Evolutionary conservation across 1,284 basidiomycete species (phyloP).

Genomic region (Erythrobasidium hasegawianum): DNA sequence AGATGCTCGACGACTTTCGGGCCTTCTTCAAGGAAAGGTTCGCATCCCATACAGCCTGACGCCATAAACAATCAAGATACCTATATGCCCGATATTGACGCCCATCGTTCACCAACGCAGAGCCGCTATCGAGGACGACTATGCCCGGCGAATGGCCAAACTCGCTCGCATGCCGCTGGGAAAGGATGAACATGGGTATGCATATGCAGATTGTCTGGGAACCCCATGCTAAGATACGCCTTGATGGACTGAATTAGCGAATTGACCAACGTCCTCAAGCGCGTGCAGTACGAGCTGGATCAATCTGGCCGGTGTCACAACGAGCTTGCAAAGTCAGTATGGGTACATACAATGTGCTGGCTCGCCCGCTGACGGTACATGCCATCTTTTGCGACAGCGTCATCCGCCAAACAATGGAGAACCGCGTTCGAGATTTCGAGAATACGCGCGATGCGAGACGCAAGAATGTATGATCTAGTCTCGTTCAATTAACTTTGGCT

Average conservation of each 20-base stretch:
- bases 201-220: neutral
- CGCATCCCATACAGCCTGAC: neutral
- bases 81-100: neutral
- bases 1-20: constrained; percentile 82
- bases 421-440: constrained; percentile 59
- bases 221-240: neutral
- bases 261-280: constrained; percentile 38
- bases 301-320: constrained; percentile 33
- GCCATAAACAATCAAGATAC: neutral
- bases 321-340: constrained; percentile 27
- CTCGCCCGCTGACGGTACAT: neutral
- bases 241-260: constrained; percentile 33
- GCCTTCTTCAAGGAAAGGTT: constrained; percentile 86
- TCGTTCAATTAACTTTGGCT: neutral
- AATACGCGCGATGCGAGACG: constrained; percentile 69
- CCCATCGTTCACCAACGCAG: constrained; percentile 14
- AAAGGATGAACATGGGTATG: constrained; percentile 77
- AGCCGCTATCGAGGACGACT: constrained; percentile 80
- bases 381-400: constrained; percentile 3
- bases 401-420: constrained; percentile 68
- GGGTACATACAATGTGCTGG: neutral
- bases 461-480: constrained; percentile 53
- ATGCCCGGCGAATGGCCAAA: constrained; percentile 79
- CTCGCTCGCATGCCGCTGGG: constrained; percentile 74
- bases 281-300: constrained; percentile 28